Evolutionary conservation across 805 yeast genomes (phyloP).

Genomic region (Metschnikowia chrysomelidarum): DNA sequence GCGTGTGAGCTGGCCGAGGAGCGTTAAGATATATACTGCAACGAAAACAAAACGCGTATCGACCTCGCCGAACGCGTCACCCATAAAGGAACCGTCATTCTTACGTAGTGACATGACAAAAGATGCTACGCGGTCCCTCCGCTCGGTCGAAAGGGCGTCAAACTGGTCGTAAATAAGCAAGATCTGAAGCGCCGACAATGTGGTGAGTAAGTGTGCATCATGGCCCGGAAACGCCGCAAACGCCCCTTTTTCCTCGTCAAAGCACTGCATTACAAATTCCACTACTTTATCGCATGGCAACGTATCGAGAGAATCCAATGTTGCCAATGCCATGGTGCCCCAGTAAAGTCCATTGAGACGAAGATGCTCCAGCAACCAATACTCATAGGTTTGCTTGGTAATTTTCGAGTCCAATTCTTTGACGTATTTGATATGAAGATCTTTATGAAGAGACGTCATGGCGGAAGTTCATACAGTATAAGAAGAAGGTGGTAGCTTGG

Average conservation of each 20-base stretch:
- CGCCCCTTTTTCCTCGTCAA: slow-evolving; percentile 61
- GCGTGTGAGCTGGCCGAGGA: slow-evolving; percentile 61
- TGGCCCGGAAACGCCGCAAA: slow-evolving; percentile 89
- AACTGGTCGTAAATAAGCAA: slow-evolving; percentile 58
- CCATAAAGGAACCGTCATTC: slow-evolving; percentile 74
- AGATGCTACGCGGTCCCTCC: slow-evolving; percentile 26
- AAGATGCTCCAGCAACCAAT: slow-evolving; percentile 88
- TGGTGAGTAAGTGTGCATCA: slow-evolving; percentile 82
- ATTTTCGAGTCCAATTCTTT: slow-evolving; percentile 34
- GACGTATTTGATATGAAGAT: slow-evolving; percentile 34
- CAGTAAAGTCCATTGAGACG: slow-evolving; percentile 91
- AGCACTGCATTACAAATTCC: slow-evolving; percentile 68
- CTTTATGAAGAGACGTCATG: slow-evolving; percentile 8
- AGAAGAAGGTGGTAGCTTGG: no score
- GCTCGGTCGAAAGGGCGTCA: slow-evolving; percentile 34
- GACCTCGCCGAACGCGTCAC: slow-evolving; percentile 88
- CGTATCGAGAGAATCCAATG: slow-evolving; percentile 51
- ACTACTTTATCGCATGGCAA: slow-evolving; percentile 63
- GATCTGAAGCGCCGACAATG: slow-evolving; percentile 84
- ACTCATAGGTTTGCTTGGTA: slow-evolving; percentile 56
- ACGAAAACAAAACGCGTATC: slow-evolving; percentile 90
- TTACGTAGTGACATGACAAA: slow-evolving; percentile 46
- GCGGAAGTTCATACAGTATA: no score
- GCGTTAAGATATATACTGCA: slow-evolving; percentile 69
- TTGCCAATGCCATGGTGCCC: slow-evolving; percentile 79